These are phyloP conservation scores for Chytridium lagenaria DNA, from an alignment of 371 early-diverging fungal genomes.

Conservation along the genomic window DNA sequence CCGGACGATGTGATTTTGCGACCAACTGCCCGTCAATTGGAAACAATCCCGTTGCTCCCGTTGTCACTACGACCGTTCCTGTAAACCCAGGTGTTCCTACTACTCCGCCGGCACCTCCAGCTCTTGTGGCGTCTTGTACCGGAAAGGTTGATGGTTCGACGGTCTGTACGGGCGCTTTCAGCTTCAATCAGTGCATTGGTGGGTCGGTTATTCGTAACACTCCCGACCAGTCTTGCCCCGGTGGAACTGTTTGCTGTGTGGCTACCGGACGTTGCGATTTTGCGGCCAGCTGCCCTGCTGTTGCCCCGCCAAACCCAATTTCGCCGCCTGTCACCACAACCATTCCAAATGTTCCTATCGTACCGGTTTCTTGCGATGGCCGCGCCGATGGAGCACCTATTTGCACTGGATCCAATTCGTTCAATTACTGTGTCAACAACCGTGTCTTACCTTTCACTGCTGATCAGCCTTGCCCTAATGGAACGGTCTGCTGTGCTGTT, in stretches of 20 bases:
- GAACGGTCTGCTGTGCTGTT: constrained; percentile 18
- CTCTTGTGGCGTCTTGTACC: constrained; percentile 2
- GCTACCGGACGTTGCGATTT: constrained; percentile 23
- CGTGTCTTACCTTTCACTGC: not conserved
- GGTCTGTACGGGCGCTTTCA: constrained; percentile 28
- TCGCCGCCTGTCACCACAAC: not conserved
- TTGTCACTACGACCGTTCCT: not conserved
- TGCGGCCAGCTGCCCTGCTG: not conserved
- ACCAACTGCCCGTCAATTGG: constrained; percentile 18
- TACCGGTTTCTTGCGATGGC: constrained; percentile 1
- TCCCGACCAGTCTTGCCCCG: constrained; percentile 12
- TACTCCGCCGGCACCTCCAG: not conserved
- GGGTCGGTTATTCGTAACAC: constrained; percentile 22
- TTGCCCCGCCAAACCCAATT: not conserved
- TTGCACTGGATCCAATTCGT: constrained; percentile 20
- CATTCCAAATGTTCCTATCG: not conserved
- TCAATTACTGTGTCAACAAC: constrained; percentile 5
- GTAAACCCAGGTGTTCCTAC: not conserved
- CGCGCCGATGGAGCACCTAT: constrained; percentile 17
- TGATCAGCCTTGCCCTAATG: constrained; percentile 19
- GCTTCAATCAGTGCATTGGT: constrained; percentile 28
- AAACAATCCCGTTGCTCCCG: not conserved
- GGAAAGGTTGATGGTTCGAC: constrained; percentile 27
- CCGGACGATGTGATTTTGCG: constrained; percentile 23
- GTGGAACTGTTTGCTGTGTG: constrained; percentile 33